phyloP scores from a whole-genome alignment of 176 grass and related monocot genomes.

The Bothriochloa decipiens region DNA sequence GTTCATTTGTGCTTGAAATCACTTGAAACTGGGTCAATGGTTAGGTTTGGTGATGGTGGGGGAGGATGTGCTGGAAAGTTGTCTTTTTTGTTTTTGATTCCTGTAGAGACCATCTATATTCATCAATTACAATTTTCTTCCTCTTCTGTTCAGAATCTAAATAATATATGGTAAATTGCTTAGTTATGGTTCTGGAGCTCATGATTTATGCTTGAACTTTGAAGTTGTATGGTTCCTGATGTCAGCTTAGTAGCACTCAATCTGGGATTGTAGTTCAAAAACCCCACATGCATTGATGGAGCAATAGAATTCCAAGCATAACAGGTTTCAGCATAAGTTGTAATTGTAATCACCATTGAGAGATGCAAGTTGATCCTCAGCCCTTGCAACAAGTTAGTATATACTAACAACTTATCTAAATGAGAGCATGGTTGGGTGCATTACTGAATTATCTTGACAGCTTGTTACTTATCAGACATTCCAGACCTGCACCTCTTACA shows the following conservation, averaged over 20 bases:
- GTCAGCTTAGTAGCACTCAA: neutral
- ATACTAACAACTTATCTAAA: conserved; percentile 13
- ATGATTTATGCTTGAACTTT: conserved; percentile 37
- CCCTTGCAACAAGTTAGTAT: neutral
- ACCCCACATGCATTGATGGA: too few relatives aligned
- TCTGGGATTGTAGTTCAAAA: neutral
- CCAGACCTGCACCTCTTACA: accelerated
- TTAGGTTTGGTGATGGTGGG: too few relatives aligned
- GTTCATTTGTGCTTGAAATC: too few relatives aligned
- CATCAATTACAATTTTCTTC: too few relatives aligned
- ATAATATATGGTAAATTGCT: too few relatives aligned
- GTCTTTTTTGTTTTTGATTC: too few relatives aligned
- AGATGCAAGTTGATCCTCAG: neutral
- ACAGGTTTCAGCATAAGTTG: neutral
- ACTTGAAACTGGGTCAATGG: too few relatives aligned
- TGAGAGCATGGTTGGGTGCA: neutral
- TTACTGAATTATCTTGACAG: neutral
- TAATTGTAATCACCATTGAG: neutral
- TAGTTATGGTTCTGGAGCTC: neutral
- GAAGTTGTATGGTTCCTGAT: neutral
- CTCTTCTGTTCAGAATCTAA: too few relatives aligned
- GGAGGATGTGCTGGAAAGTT: too few relatives aligned
- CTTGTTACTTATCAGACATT: neutral
- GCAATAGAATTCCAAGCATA: neutral
- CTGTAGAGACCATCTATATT: too few relatives aligned